Evolutionary conservation across 768 basidiomycete genomes (phyloP).

Genomic region (Kwoniella dejecticola): DNA sequence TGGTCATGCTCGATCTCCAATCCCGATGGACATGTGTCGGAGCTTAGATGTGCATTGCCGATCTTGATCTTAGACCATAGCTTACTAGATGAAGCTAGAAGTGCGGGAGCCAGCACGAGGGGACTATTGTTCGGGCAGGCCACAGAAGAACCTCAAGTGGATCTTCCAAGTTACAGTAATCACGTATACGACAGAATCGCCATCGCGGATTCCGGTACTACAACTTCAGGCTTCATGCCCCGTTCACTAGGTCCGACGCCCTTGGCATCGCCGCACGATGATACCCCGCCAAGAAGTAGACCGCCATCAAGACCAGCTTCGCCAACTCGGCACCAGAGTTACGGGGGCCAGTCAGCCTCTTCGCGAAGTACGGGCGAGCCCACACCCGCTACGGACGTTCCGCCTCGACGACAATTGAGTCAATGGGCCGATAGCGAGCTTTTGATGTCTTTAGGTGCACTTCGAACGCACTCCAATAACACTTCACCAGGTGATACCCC

Average conservation of each 20-base stretch:
- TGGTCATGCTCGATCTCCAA: conserved; percentile 74
- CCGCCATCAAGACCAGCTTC: conserved; percentile 41
- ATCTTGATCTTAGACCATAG: conserved; percentile 76
- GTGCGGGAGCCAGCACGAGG: conserved; percentile 72
- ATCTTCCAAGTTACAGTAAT: conserved; percentile 83
- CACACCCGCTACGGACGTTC: conserved; percentile 37
- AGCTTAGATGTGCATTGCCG: conserved; percentile 91
- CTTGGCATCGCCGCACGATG: conserved; percentile 32
- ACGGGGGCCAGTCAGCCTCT: conserved; percentile 8
- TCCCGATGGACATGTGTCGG: conserved; percentile 86
- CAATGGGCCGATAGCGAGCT: conserved; percentile 87
- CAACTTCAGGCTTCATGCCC: conserved; percentile 29
- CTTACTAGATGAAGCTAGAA: conserved; percentile 73
- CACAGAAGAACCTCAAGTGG: conserved; percentile 64
- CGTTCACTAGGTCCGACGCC: conserved; percentile 38
- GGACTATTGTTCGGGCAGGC: conserved; percentile 65
- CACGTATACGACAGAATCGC: conserved; percentile 86
- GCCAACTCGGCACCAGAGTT: conserved; percentile 24
- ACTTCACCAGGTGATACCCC: conserved; percentile 53
- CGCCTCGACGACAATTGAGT: conserved; percentile 48
- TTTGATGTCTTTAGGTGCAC: conserved; percentile 64
- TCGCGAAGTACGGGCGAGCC: conserved; percentile 14
- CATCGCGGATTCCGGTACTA: conserved; percentile 51
- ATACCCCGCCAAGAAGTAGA: conserved; percentile 43
- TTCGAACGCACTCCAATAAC: conserved; percentile 44